Base-by-base conservation (phyloP, 441 rosid genomes). In the Pelargonium cotyledonis region DNA sequence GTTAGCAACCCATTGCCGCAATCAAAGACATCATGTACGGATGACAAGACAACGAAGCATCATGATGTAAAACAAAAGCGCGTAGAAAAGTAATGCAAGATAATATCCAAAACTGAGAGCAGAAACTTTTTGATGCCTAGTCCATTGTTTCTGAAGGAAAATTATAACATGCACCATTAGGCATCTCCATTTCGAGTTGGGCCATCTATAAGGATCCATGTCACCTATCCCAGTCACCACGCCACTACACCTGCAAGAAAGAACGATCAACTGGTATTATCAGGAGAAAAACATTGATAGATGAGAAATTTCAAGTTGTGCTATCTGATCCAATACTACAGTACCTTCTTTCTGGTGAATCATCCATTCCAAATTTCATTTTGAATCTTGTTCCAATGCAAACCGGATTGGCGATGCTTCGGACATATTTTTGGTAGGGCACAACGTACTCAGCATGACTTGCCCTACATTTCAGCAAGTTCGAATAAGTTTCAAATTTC, bases 161-260 rank as follows among this genome's bases (percentile, higher is more conserved):
- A 55, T 18, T 47, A 38, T 23, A 29, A 46, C 73, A 75, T 84
- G 68, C 66, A 93, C 98, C 93, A 79, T 78, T 70, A 93, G 76
- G 88, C 93, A 91, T 77, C 95, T 86, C 98, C 98, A 93, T 81
- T 89, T 91, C 18, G 98, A 93, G 78, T 87, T 87, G 35, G 95
- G 89, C 98, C 98, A 93, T 75, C 88, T 80, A 75, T 84, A 84
- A 2, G 92, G 89, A 83, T 93, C 95, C 82, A 79, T 73, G 83
- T 91, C 96, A 66, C 84, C 73, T 35, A 85, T 78, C 69, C 96
- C 92, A 55, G 81, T 84, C 73, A 89, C 95, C 15, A 86, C 84
- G 69, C 98, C 98, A 67, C 82, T 82, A 63, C 80, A 85, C 81
- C 93, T 93, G 85, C 79, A 79, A 78, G 62, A 68, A 69, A 57